Evolutionary conservation across 2,329 filamentous ascomycete species (phyloP).

Genomic region (Aspergillus tanneri): DNA sequence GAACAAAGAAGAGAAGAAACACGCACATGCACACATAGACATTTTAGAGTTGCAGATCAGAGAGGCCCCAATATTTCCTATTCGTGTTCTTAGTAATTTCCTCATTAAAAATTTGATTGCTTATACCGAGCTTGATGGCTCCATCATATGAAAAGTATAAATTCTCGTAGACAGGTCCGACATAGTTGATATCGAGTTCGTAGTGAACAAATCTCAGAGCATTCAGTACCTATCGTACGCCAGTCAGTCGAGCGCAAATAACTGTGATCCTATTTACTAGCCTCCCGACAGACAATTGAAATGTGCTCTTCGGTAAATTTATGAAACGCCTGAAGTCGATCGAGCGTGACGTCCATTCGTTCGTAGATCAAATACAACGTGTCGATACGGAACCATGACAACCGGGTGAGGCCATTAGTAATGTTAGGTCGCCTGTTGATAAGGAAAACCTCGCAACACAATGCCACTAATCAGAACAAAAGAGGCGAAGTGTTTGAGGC

Average conservation of each 20-base stretch:
- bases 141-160: slow-evolving; percentile 1
- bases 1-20: no score
- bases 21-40: no score
- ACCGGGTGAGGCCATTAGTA: no score
- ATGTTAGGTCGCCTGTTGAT: no score
- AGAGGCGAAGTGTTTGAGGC: no score
- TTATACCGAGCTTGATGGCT: background rate
- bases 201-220: background rate
- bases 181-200: background rate
- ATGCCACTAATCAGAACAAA: no score
- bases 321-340: background rate
- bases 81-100: background rate
- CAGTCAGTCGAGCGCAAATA: background rate
- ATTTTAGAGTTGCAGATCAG: background rate
- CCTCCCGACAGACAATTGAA: background rate
- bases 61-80: background rate
- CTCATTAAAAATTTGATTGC: no score
- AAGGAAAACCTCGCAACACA: no score
- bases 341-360: background rate
- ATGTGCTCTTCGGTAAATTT: background rate
- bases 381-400: background rate
- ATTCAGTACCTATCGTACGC: background rate
- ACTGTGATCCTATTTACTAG: background rate
- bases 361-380: background rate
- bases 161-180: background rate